Percentiles rank a stretch among this genome's conserved stretches.
Conservation (phyloP, 441 rosid species). For the Gossypium lobatum region DNA sequence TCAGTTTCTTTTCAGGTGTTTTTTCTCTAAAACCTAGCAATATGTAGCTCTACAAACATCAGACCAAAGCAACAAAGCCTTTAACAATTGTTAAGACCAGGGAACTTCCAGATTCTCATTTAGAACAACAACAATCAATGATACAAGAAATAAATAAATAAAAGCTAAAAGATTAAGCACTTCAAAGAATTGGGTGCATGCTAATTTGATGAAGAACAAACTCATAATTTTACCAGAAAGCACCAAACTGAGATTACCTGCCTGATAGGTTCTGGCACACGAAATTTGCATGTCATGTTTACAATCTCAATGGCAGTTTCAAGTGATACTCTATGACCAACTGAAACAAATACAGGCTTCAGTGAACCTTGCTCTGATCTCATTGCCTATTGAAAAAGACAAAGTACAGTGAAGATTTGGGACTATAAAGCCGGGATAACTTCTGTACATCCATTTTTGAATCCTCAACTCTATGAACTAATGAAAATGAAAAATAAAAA, state of each 20-base stretch:
- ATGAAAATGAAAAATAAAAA: neutral
- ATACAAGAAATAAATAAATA: neutral
- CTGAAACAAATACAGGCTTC: constrained; percentile 70
- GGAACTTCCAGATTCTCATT: neutral
- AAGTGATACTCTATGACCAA: constrained; percentile 82
- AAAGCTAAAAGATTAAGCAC: neutral
- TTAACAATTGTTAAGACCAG: neutral
- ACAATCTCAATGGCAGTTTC: constrained; percentile 59
- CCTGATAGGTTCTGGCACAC: constrained; percentile 84
- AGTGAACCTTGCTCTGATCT: constrained; percentile 42
- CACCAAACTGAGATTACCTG: constrained; percentile 44
- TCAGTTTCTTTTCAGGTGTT: neutral
- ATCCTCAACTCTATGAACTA: neutral
- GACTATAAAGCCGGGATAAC: neutral
- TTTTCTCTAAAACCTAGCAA: neutral
- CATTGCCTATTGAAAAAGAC: constrained; percentile 46
- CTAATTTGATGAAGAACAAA: neutral
- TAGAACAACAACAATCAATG: neutral
- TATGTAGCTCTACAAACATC: neutral
- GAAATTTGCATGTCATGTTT: constrained; percentile 65
- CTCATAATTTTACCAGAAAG: neutral
- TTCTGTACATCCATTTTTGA: neutral
- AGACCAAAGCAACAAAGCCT: neutral
- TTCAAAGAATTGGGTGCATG: constrained; percentile 4
- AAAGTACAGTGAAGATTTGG: neutral